Evolutionary conservation across 192 early-diverging fungal species (phyloP), one percentile per base, ranked within the genome.

Genomic region (Coemansia sp.): DNA sequence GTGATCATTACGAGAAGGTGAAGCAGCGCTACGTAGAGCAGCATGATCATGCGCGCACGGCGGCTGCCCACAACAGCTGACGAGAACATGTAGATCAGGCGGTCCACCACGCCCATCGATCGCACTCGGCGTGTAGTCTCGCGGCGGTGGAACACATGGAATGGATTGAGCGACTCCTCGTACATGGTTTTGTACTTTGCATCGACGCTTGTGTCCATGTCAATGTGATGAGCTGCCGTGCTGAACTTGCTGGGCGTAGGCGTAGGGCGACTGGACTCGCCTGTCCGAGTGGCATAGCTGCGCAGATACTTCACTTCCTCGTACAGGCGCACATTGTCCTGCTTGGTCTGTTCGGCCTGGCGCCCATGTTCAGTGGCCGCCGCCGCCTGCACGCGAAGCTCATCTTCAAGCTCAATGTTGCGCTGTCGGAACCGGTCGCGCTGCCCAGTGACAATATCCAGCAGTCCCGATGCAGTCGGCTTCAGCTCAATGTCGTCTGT

Each of bases 271-370:
- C 44, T 49, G 64, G 68, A 5, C 60, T 65, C 0, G 57, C 63
- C 2, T 53, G 14, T 44, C 60, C 49, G 66, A 59, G 68, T 64
- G 51, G 61, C 69, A 68, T 90, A 93, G 48, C 84, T 86, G 67
- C 94, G 92, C 42, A 93, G 82, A 76, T 91, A 97, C 63, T 90
- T 88, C 18, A 94, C 79, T 66, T 90, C 89, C 67, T 97, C 95
- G 68, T 93, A 97, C 52, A 97, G 72, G 62, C 91, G 90, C 44
- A 96, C 58, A 54, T 96, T 96, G 66, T 97, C 95, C 40, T 82
- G 74, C 65, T 89, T 85, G n/a, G 91, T 66, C 25, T 79, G 82
- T 12, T 89, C 84, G 4, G 87, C 67, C 58, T 92, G 84, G 40
- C 78, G 79, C 53, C 78, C 82, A 34, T 92, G 70, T 18, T 90